Conservation (phyloP, 2,329 filamentous ascomycete species). For the Penicillium capsulatum region DNA sequence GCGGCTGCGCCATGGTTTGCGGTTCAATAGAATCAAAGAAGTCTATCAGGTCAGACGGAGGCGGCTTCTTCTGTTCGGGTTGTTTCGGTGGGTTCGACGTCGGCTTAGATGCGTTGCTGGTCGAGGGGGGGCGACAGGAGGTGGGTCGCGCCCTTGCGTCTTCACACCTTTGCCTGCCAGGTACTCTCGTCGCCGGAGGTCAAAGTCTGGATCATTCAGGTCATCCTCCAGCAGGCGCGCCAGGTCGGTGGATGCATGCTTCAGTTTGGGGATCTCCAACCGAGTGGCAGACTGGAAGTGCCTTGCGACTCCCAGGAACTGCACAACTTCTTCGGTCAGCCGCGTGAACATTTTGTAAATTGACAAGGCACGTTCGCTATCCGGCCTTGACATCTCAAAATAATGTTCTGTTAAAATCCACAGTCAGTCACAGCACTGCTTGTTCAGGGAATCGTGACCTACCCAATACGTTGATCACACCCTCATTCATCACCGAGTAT, state of each 20-base stretch:
- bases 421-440: slow-evolving; percentile 9
- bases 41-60: slow-evolving; percentile 73
- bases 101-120: slow-evolving; percentile 17
- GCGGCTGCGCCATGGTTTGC: slow-evolving; percentile 59
- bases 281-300: slow-evolving; percentile 89
- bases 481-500: slow-evolving; percentile 94
- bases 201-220: slow-evolving; percentile 89
- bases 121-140: slow-evolving; percentile 27
- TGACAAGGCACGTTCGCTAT: slow-evolving; percentile 84
- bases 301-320: slow-evolving; percentile 80
- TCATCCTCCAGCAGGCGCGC: slow-evolving; percentile 91
- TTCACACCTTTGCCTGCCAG: slow-evolving; percentile 78
- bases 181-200: slow-evolving; percentile 87
- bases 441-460: slow-evolving; percentile 29
- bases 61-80: slow-evolving; percentile 35
- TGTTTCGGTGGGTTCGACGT: slow-evolving; percentile 26
- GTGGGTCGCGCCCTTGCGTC: slow-evolving; percentile 45
- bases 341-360: slow-evolving; percentile 90
- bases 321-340: slow-evolving; percentile 88
- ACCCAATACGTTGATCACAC: slow-evolving; percentile 95
- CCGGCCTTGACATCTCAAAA: slow-evolving; percentile 94
- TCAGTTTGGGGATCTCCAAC: slow-evolving; percentile 91
- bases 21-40: slow-evolving; percentile 93
- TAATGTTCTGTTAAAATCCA: slow-evolving; percentile 66
- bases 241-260: slow-evolving; percentile 91